Conservation (phyloP, 805 yeast genomes). For the Candida manassasensis region DNA sequence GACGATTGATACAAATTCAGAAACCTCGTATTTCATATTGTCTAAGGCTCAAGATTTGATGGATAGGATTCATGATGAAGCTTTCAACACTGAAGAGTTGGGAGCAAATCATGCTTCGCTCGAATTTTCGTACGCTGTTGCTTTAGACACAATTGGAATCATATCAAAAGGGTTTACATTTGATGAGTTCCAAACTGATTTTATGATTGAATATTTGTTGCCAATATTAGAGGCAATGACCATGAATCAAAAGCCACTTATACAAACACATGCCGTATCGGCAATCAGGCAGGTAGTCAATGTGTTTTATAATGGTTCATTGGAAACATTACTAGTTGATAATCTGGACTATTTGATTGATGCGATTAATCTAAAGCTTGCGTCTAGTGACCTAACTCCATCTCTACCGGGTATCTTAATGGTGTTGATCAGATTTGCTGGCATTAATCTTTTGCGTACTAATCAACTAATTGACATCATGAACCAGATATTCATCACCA, state of each 20-base stretch:
- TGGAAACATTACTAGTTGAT: conserved; percentile 51
- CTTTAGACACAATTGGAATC: conserved; percentile 42
- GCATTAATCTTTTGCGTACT: conserved; percentile 50
- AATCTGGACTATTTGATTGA: conserved; percentile 83
- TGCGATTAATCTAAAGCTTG: conserved; percentile 62
- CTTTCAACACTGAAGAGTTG: neutral
- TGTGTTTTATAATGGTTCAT: conserved; percentile 50
- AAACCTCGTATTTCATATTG: conserved; percentile 26
- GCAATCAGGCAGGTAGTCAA: conserved; percentile 44
- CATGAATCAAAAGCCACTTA: conserved; percentile 40
- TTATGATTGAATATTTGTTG: conserved; percentile 66
- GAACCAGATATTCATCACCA: conserved; percentile 64
- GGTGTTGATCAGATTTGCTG: conserved; percentile 67
- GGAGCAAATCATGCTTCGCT: conserved; percentile 8
- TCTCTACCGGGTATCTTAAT: conserved; percentile 65
- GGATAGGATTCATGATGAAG: conserved; percentile 14
- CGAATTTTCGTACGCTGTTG: conserved; percentile 31
- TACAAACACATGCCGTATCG: conserved; percentile 50
- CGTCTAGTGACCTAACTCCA: conserved; percentile 66
- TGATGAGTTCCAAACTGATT: conserved; percentile 38
- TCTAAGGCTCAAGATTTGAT: conserved; percentile 39
- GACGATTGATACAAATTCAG: neutral
- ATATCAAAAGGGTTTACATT: conserved; percentile 19
- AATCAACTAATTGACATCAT: conserved; percentile 68
- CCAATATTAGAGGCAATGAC: conserved; percentile 74